phyloP scores from a whole-genome alignment of 2,329 filamentous ascomycete genomes.

The Thermothelomyces thermophilus region DNA sequence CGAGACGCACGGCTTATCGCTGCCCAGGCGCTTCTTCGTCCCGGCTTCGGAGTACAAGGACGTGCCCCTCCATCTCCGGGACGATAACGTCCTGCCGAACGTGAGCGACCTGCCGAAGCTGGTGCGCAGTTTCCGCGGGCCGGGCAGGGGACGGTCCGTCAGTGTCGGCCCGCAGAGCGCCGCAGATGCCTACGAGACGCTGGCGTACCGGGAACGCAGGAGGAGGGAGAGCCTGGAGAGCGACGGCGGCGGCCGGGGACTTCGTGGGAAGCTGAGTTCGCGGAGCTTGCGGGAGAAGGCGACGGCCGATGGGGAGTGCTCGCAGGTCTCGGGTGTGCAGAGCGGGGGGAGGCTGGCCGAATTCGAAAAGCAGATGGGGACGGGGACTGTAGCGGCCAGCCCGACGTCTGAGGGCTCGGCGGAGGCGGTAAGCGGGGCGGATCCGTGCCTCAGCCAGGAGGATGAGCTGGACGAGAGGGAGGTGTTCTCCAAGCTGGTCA shows the following conservation, averaged over 20 bases:
- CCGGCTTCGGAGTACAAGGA: slow-evolving; percentile 84
- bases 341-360: slow-evolving; percentile 46
- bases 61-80: slow-evolving; percentile 64
- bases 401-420: slow-evolving; percentile 4
- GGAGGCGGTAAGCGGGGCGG: slow-evolving; percentile 32
- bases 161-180: slow-evolving; percentile 92
- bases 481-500: slow-evolving; percentile 77
- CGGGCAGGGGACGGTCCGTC: slow-evolving; percentile 69
- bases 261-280: slow-evolving; percentile 40
- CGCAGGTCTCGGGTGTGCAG: slow-evolving; percentile 38
- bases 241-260: slow-evolving; percentile 33
- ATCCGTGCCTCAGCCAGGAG: slow-evolving; percentile 36
- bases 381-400: slow-evolving; percentile 43
- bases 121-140: slow-evolving; percentile 73
- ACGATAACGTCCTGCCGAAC: slow-evolving; percentile 82
- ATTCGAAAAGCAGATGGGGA: slow-evolving; percentile 69
- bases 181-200: slow-evolving; percentile 90
- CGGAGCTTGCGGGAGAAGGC: slow-evolving; percentile 35
- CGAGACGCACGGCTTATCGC: slow-evolving; percentile 68
- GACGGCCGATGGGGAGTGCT: slow-evolving; percentile 20
- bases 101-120: slow-evolving; percentile 82
- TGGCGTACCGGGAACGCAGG: slow-evolving; percentile 74
- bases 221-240: slow-evolving; percentile 50
- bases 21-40: slow-evolving; percentile 87
- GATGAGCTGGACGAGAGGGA: slow-evolving; percentile 61